Conservation (phyloP, 1,284 basidiomycete species). For the Trichosporon coremiiforme region DNA sequence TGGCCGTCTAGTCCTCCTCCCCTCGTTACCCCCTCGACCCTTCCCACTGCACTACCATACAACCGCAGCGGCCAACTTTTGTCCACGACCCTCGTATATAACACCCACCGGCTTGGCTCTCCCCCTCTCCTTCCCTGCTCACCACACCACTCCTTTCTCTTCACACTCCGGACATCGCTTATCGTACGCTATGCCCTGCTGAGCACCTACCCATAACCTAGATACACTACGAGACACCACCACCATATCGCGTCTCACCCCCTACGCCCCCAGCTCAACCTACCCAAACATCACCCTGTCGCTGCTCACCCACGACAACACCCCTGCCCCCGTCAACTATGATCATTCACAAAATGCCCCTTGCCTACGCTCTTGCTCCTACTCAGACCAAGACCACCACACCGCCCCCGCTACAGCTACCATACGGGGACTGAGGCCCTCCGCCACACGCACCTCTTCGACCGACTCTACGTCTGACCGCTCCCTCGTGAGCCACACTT, state of each 20-base stretch:
- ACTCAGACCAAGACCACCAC: background rate
- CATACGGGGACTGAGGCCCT: constrained; percentile 3
- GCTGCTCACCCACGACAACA: constrained; percentile 13
- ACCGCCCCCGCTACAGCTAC: background rate
- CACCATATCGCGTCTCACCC: background rate
- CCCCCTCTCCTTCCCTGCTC: background rate
- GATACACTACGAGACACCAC: background rate
- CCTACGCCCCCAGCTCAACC: constrained; percentile 6
- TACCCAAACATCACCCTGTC: constrained; percentile 6
- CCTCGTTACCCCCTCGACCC: constrained; percentile 1
- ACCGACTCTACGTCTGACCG: background rate
- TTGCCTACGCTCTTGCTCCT: constrained; percentile 8
- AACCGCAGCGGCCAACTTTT: constrained; percentile 1
- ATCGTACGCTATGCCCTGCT: constrained; percentile 4
- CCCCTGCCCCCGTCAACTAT: background rate
- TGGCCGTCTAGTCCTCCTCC: constrained; percentile 4
- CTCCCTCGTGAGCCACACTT: constrained; percentile 12
- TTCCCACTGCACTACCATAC: background rate
- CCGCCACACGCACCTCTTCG: background rate
- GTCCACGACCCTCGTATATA: constrained; percentile 3
- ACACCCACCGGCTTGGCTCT: background rate
- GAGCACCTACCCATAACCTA: background rate
- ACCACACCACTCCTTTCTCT: background rate
- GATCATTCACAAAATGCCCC: constrained; percentile 11
- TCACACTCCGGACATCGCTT: constrained; percentile 6